Percentiles rank a stretch among this genome's conserved stretches.
phyloP scores from a whole-genome alignment of 208 protist species.

The Leishmania guyanensis region DNA sequence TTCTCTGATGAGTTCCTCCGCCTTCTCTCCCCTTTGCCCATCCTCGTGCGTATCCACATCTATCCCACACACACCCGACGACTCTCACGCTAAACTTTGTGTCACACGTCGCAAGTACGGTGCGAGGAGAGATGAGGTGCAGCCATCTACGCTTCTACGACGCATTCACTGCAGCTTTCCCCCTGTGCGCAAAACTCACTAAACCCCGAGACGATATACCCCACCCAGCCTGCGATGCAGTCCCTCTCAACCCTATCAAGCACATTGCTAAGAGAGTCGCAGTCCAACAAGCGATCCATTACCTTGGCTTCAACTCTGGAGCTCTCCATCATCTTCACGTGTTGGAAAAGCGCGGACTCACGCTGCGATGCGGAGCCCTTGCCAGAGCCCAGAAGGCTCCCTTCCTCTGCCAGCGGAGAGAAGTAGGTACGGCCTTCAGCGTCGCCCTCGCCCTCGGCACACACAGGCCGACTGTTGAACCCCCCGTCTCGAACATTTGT shows the following conservation, averaged over 20 bases:
- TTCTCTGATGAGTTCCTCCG: neutral
- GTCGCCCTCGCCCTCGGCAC: neutral
- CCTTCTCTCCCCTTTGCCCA: neutral
- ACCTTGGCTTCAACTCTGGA: neutral
- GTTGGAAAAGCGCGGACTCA: neutral
- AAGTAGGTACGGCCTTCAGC: neutral
- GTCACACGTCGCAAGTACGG: neutral
- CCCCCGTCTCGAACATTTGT: neutral
- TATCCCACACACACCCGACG: neutral
- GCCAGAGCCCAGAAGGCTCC: neutral
- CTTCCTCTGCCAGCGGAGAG: neutral
- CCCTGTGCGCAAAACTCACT: neutral
- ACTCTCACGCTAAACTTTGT: neutral
- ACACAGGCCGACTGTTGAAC: neutral
- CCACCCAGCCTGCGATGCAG: neutral
- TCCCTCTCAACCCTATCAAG: neutral
- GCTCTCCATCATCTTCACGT: neutral
- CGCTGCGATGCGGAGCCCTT: neutral
- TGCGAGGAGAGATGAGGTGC: neutral
- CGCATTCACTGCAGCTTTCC: neutral
- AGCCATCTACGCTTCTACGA: neutral
- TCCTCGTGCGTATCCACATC: neutral
- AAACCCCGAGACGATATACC: neutral
- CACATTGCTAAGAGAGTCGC: neutral
- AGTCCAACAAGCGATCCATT: neutral